Evolutionary conservation across 106 monocot species (phyloP).

Genomic region (Phalaenopsis equestris): DNA sequence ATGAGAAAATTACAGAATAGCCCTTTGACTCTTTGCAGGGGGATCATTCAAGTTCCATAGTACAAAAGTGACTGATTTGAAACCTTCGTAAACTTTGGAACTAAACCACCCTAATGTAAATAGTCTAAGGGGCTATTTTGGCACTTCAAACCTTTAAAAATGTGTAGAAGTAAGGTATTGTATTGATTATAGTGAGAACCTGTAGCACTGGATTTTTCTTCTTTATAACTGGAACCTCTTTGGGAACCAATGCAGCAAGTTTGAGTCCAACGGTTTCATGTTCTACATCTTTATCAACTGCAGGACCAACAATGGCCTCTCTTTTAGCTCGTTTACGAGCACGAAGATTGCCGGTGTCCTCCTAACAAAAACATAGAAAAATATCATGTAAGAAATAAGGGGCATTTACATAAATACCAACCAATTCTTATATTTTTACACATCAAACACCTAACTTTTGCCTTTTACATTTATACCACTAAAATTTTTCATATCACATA

Average conservation of each 20-base stretch:
- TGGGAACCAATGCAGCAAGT: constrained; percentile 67
- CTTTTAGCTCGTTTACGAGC: constrained; percentile 51
- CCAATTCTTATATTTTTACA: too few species aligned
- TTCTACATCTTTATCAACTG: constrained; percentile 64
- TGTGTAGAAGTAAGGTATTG: not conserved
- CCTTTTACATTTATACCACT: too few species aligned
- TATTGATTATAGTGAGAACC: constrained; percentile 21
- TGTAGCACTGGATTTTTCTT: constrained; percentile 87
- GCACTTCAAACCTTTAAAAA: too few species aligned
- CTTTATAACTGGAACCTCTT: constrained; percentile 80
- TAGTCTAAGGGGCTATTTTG: too few species aligned
- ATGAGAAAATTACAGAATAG: not conserved
- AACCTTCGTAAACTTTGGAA: too few species aligned
- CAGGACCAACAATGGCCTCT: constrained; percentile 82
- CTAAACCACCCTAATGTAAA: too few species aligned
- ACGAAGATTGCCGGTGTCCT: constrained; percentile 25
- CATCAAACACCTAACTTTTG: too few species aligned
- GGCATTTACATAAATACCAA: too few species aligned
- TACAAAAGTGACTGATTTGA: too few species aligned
- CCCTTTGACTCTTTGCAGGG: too few species aligned
- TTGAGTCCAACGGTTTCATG: constrained; percentile 95
- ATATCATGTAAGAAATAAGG: not conserved
- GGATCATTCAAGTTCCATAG: too few species aligned
- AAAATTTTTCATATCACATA: too few species aligned
- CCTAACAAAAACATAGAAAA: constrained; percentile 33